phyloP scores from a whole-genome alignment of 805 yeast species.

The Pichia thaimueangensis region DNA sequence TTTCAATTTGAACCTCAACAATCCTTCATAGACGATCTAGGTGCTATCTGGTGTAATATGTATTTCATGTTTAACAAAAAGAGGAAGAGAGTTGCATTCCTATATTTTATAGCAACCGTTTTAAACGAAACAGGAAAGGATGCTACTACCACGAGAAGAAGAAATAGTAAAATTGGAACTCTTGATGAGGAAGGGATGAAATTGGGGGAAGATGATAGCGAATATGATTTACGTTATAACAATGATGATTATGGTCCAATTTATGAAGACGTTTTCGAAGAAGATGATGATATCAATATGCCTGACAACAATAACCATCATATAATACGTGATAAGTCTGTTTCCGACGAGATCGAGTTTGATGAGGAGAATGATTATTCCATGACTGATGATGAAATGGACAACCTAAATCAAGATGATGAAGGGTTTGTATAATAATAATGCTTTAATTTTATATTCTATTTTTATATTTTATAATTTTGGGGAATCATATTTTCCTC shows the following conservation, averaged over 20 bases:
- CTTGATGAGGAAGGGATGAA: constrained; percentile 26
- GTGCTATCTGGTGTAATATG: constrained; percentile 66
- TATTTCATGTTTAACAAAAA: constrained; percentile 91
- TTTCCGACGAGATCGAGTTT: constrained; percentile 36
- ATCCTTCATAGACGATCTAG: constrained; percentile 58
- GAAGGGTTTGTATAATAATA: constrained; percentile 16
- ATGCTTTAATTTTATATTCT: too few species aligned
- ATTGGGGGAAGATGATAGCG: constrained; percentile 29
- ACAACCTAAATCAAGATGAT: constrained; percentile 21
- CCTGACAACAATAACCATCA: constrained; percentile 32
- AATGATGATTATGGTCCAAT: constrained; percentile 21
- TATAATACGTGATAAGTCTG: constrained; percentile 20
- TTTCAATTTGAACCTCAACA: constrained; percentile 60
- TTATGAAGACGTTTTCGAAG: constrained; percentile 34
- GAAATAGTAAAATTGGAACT: constrained; percentile 28
- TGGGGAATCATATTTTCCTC: too few species aligned
- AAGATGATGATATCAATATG: constrained; percentile 32
- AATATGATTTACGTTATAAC: constrained; percentile 31
- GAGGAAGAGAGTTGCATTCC: constrained; percentile 83
- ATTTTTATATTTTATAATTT: neutral
- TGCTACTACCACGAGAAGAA: constrained; percentile 17
- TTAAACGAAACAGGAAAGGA: constrained; percentile 11
- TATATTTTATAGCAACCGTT: constrained; percentile 57
- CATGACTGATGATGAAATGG: constrained; percentile 30
- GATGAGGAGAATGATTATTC: constrained; percentile 35